Evolutionary conservation across 75 land plant species (phyloP), one percentile per base, ranked within the genome.

Genomic region (Selaginella moellendorffii): DNA sequence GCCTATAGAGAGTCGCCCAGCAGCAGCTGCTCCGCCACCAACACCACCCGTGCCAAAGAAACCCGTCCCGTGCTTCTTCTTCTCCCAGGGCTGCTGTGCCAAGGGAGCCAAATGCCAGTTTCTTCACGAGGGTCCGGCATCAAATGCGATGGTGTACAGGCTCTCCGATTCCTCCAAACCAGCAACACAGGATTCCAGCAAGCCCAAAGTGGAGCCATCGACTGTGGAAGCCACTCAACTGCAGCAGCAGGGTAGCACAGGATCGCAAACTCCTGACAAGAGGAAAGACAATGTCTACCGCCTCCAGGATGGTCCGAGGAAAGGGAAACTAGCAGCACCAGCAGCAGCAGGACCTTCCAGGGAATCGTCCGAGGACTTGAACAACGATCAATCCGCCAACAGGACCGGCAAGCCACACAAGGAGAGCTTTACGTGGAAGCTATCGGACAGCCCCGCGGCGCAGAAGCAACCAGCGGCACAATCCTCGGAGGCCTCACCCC

Each of bases 41-140:
- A 25, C 24, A 19, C 59, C 59, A 21, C 17, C 19, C 5, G n/a
- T 2, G 9, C 21, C 5, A 8, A 56, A 56, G 59, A 25, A 19
- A 21, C 23, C 23, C 5, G 59, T 56, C 2, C 59, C 59, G 9
- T 56, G 59, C n/a, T 56, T 8, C 24, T 56, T 56, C 24, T 56
- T 21, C 24, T 24, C 21, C 5, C 59, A 56, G 21, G 59, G 59
- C 8, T 9, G 8, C 59, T 56, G 59, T 19, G 24, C 59, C 2
- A 56, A 56, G 59, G 59, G 59, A 2, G 21, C 23, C 21, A 56
- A 56, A 56, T 56, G 59, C 59, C 59, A 19, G 24, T 56, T 56
- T 56, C 24, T 24, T 19, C 59, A 56, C 24, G 59, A 25, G 24
- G 9, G 9, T 56, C 17, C 59, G 17, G 25, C 59, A 5, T 56